Base-by-base conservation (phyloP, 2,329 filamentous ascomycete species). In the Pseudogymnoascus sp. region DNA sequence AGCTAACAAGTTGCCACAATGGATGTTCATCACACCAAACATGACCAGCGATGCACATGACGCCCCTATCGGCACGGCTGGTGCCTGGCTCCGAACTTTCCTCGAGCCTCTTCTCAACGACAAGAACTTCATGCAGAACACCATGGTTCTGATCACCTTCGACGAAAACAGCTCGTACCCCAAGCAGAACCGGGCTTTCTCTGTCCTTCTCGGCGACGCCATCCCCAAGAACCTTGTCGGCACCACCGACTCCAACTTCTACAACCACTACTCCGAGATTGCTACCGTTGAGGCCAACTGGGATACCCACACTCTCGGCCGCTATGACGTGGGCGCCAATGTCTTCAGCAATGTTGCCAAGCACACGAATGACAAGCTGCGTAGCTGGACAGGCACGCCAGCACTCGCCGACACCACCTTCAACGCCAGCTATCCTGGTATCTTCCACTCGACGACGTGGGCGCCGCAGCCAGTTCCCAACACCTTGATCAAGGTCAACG, bases 21-120 rank as follows among this genome's bases (percentile, higher is more conserved):
- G 83, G 83, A 80, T 84, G 75, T 88, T 88, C 75, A 84, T 89
- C 71, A 88, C 87, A 0, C 88, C 87, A 2, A 89, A 90, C 78
- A 88, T 90, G 87, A 88, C 88, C 8, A 85, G 83, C 59, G 88
- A 92, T 70, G 90, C 86, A 38, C 90, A 95, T 71, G 90, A 95
- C 75, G 85, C 84, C 18, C 84, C 83, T 59, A 82, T 93, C 62
- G 88, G 84, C 8, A 80, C 84, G 28, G 88, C 89, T 1, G 88
- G 88, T 2, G 70, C 76, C 12, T 95, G 89, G 88, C 83, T 85
- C 12, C 82, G 84, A 38, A 77, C 72, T 59, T 93, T 92, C 77
- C 75, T 95, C 1, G 81, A 84, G 63, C 89, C 89, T 0, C 84
- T 95, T 7, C 79, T 95, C 5, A 73, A 80, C 37, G 82, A 93